Base-by-base conservation (phyloP, 2,329 filamentous ascomycete species). In the Gyromitra esculenta region DNA sequence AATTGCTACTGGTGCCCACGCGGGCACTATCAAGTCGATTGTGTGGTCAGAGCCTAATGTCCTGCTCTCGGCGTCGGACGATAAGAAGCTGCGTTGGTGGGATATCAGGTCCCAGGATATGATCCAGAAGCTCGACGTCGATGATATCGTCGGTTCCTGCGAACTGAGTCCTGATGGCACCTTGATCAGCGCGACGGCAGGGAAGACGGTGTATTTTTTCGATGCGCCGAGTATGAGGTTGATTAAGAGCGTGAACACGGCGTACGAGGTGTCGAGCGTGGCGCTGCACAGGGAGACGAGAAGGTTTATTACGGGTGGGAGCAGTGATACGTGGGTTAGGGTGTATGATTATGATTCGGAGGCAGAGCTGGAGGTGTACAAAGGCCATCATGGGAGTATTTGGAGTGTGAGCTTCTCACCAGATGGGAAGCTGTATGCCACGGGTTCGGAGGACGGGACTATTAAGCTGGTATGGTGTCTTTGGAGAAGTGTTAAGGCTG, bases 381-480 rank as follows among this genome's bases (percentile, higher is more conserved):
- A 97, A 84, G 96, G 96, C 25, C 96, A 99, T 81, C 96, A 99
- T 82, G 96, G 96, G 0, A 95, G 95, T 0, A 96, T 99, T 77
- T 99, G 96, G 96, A 97, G 94, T 5, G 90, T 96, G 75, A 91
- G 91, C 74, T 99, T 97, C 84, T 96, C 94, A 0, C 96, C 96
- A 0, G 96, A 99, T 82, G 94, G 94, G 60, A 97, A 96, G 83
- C 86, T 99, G 7, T 99, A 97, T 82, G 95, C 94, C 0, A 98
- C 96, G 1, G 96, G 93, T 31, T 97, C 94, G 63, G 96, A 99
- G 83, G 96, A 99, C 81, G 96, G 96, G 52, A 99, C 96, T 0
- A 96, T 99, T 84, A 99, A 98, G 85, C 87, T 99, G 86, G 80
- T 80, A 78, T 74, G 79, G 77, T 71, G 15, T n/a, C 39, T 54